Percentiles rank a stretch among this genome's conserved stretches.
Evolutionary conservation across 139 green algal species (phyloP).

Genomic region (Astrephomene gubernaculifera): DNA sequence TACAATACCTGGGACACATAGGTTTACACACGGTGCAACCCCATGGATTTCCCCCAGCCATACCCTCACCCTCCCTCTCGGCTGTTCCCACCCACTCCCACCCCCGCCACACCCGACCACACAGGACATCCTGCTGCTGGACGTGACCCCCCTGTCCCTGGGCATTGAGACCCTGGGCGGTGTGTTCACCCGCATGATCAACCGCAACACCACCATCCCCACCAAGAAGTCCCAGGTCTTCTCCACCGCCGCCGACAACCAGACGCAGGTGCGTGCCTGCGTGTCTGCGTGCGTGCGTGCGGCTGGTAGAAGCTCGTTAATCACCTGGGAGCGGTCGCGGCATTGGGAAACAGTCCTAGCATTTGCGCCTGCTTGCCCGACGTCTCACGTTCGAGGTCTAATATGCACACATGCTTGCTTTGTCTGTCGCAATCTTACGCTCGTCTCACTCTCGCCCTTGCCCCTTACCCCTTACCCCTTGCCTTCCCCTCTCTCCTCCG

Average conservation of each 20-base stretch:
- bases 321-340: too few species aligned
- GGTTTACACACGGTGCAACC: too few species aligned
- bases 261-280: conserved; percentile 79
- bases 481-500: neutral
- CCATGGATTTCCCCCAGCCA: too few species aligned
- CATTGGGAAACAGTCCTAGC: too few species aligned
- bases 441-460: neutral
- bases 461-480: neutral
- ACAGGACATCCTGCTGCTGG: conserved; percentile 97
- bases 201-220: conserved; percentile 99
- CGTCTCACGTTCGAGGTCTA: too few species aligned
- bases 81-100: neutral
- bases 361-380: too few species aligned
- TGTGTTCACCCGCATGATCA: conserved; percentile 99
- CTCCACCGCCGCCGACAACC: conserved; percentile 96
- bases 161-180: conserved; percentile 99
- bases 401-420: too few species aligned
- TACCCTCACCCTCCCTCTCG: too few species aligned
- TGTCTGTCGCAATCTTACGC: too few species aligned
- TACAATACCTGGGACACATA: too few species aligned
- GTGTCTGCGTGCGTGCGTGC: too few species aligned
- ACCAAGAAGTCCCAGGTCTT: conserved; percentile 98
- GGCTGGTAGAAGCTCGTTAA: too few species aligned
- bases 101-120: neutral
- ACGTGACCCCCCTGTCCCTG: conserved; percentile 98